phyloP scores from a whole-genome alignment of 208 protist species.

The Leishmania major region DNA sequence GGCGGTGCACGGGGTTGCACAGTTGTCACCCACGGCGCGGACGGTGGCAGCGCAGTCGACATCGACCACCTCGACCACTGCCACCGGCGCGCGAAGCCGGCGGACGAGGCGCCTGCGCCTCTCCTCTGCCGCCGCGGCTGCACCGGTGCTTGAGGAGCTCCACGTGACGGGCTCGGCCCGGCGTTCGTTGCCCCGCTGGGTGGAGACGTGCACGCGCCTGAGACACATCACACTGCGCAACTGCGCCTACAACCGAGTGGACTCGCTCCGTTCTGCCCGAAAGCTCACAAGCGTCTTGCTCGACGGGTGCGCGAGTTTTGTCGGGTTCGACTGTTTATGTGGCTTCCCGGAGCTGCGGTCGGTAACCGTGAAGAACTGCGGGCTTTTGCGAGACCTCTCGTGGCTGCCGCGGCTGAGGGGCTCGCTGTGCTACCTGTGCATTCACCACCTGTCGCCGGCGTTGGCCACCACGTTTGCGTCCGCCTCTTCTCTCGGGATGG shows the following conservation, averaged over 20 bases:
- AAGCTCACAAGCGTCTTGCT: constrained; percentile 3
- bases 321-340: constrained; percentile 11
- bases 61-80: not conserved
- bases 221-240: constrained; percentile 1
- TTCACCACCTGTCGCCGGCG: not conserved
- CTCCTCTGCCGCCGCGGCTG: not conserved
- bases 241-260: constrained; percentile 11
- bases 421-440: constrained; percentile 3
- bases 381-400: constrained; percentile 2
- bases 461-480: not conserved
- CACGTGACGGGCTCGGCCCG: constrained; percentile 10
- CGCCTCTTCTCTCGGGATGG: not conserved
- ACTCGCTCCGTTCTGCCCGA: not conserved
- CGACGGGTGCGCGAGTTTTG: constrained; percentile 12
- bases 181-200: constrained; percentile 14
- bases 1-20: not conserved
- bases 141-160: constrained; percentile 29
- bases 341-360: constrained; percentile 11
- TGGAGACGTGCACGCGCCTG: constrained; percentile 9
- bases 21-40: not conserved
- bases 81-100: not conserved
- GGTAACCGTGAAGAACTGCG: constrained; percentile 11
- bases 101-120: constrained; percentile 3
- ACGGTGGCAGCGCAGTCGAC: not conserved
- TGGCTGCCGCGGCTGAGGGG: constrained; percentile 18